Conservation (phyloP, 306 rosid genomes). For the Sicyos edulis region DNA sequence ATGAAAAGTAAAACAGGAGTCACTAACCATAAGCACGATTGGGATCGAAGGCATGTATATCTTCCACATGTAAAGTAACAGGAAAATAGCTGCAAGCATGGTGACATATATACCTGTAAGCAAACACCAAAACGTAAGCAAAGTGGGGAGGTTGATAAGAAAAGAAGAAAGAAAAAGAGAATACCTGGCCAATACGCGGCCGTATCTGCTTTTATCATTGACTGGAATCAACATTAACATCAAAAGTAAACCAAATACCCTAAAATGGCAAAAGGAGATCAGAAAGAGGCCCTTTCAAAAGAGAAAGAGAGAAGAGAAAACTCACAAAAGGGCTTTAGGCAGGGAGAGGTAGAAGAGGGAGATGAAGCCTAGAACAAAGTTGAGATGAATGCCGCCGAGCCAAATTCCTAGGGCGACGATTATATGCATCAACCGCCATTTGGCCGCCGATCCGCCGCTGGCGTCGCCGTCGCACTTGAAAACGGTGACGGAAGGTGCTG, state of each 20-base stretch:
- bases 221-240: constrained; percentile 51
- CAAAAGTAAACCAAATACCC: constrained; percentile 53
- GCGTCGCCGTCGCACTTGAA: neutral
- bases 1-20: constrained; percentile 12
- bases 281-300: neutral
- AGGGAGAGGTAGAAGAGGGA: constrained; percentile 53
- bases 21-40: constrained; percentile 64
- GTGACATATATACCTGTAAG: constrained; percentile 62
- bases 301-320: neutral
- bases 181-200: constrained; percentile 54
- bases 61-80: constrained; percentile 64
- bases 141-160: neutral
- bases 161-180: neutral
- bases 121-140: neutral
- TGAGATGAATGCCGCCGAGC: constrained; percentile 74
- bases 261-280: constrained; percentile 1
- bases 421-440: constrained; percentile 14
- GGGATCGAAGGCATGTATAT: constrained; percentile 64
- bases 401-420: constrained; percentile 49
- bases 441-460: constrained; percentile 11
- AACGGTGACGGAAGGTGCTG: neutral
- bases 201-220: constrained; percentile 45
- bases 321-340: constrained; percentile 55
- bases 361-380: constrained; percentile 36
- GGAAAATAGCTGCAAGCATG: constrained; percentile 73